Percentiles rank a stretch among this genome's conserved stretches.
Evolutionary conservation across 352 stramenopile species (phyloP).

Genomic region (Phytophthora sansomeana): DNA sequence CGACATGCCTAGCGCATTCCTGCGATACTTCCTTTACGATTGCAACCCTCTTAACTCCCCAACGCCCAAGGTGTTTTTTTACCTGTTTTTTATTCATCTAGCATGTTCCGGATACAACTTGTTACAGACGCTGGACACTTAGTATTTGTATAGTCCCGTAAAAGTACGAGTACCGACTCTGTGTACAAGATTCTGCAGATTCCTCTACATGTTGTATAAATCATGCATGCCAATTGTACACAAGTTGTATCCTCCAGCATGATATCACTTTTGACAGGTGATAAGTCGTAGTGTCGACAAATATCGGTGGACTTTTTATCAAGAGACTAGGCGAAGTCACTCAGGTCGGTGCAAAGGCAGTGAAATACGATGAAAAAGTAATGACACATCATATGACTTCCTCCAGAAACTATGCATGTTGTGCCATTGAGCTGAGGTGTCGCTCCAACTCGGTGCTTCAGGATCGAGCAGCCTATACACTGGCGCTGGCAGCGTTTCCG

Average conservation of each 20-base stretch:
- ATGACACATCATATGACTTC: not conserved
- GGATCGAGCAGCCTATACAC: not conserved
- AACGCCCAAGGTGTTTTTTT: too few relatives aligned
- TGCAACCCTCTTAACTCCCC: not conserved
- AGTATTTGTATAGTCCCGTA: not conserved
- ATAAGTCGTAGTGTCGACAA: too few relatives aligned
- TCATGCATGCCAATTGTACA: too few relatives aligned
- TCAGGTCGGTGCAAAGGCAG: too few relatives aligned
- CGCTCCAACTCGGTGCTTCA: not conserved
- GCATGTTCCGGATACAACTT: not conserved
- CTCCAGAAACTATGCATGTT: too few relatives aligned
- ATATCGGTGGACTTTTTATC: conserved; percentile 3
- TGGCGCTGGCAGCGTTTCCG: not conserved
- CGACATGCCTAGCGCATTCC: too few relatives aligned
- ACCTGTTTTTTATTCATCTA: too few relatives aligned
- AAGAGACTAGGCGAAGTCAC: conserved; percentile 4
- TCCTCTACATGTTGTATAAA: not conserved
- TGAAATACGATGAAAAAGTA: not conserved
- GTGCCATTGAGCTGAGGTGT: too few relatives aligned
- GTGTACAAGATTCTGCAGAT: conserved; percentile 1
- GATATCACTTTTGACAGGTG: not conserved
- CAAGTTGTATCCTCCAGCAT: not conserved
- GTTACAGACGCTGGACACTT: not conserved
- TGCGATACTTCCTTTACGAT: too few relatives aligned
- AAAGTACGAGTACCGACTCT: conserved; percentile 11